Evolutionary conservation across 2,329 filamentous ascomycete genomes (phyloP).

Genomic region (Trichoderma breve): DNA sequence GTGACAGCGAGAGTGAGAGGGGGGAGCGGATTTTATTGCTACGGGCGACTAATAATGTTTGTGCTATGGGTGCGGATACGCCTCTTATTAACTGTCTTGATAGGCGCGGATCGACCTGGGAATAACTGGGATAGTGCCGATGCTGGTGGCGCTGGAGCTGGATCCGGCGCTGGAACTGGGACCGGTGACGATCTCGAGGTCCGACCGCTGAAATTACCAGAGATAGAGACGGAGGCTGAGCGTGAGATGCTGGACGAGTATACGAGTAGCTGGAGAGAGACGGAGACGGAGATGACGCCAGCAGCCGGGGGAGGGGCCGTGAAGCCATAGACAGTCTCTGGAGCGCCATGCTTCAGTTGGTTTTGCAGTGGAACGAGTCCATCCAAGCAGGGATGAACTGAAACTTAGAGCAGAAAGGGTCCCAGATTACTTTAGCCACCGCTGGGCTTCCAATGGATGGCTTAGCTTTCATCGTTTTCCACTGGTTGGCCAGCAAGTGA

Average conservation of each 20-base stretch:
- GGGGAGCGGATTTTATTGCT: constrained; percentile 19
- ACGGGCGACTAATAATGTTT: not conserved
- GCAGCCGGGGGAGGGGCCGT: constrained; percentile 14
- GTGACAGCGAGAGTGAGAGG: not conserved
- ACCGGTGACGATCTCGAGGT: constrained; percentile 8
- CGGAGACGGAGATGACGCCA: not conserved
- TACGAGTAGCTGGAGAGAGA: not conserved
- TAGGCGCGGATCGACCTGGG: constrained; percentile 18
- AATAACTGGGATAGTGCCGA: not conserved
- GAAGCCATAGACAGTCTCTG: not conserved
- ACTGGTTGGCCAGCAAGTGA: not conserved
- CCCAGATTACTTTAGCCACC: not conserved
- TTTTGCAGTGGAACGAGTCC: not conserved
- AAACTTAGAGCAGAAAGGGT: not conserved
- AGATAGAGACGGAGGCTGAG: not conserved
- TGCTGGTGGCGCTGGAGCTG: not conserved
- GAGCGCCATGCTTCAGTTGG: not conserved
- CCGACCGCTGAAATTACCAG: not conserved
- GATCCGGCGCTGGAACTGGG: not conserved
- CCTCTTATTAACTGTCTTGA: constrained; percentile 9
- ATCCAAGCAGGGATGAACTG: not conserved
- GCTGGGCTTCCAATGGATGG: not conserved
- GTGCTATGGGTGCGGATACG: constrained; percentile 14
- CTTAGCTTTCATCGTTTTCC: not conserved
- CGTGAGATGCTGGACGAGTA: not conserved